Evolutionary conservation across 768 basidiomycete genomes (phyloP), one percentile per base, ranked within the genome.

Genomic region (Pleurotus eryngii): DNA sequence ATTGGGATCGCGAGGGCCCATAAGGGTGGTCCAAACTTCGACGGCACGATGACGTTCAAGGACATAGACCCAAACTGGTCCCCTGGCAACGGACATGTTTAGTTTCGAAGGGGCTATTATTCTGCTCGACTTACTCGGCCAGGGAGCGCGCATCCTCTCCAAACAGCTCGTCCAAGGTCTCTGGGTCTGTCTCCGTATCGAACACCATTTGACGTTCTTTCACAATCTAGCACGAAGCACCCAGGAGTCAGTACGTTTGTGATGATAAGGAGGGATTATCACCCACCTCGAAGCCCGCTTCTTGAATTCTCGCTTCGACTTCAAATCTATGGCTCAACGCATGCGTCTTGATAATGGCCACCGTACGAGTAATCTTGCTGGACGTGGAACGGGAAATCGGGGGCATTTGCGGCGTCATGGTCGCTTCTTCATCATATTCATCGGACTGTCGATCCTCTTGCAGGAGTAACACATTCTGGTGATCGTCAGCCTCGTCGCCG

Each of bases 161-260:
- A 66, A 94, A 93, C 38, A 93, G 73, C 64, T 92, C 90, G 55
- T 83, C 86, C 54, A 92, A 76, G 1, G 85, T 82, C 30, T 91
- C 91, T 22, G 88, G 89, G 62, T 93, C 90, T 11, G 86, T 82
- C 64, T 92, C 91, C 14, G 83, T 81, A 65, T 92, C 90, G 63
- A 94, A 92, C 61, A 90, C 89, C 87, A 94, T 90, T 69, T 91
- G 90, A 17, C 92, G 75, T 70, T 92, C 92, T 70, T 93, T 93
- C 58, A 90, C 83, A 64, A 93, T 90, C 89, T 89, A 68, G 27
- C 27, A 60, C 59, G 18, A 38, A 56, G 48, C 60, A 40, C 57
- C 61, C 38, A 54, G 48, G 59, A 43, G 56, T 61, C 38, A 18
- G 26, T 20, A 0, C 8, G 3, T 35, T 35, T 35, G 51, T 12